Conservation (phyloP, 2,329 filamentous ascomycete genomes). For the Colletotrichum acutatum region DNA sequence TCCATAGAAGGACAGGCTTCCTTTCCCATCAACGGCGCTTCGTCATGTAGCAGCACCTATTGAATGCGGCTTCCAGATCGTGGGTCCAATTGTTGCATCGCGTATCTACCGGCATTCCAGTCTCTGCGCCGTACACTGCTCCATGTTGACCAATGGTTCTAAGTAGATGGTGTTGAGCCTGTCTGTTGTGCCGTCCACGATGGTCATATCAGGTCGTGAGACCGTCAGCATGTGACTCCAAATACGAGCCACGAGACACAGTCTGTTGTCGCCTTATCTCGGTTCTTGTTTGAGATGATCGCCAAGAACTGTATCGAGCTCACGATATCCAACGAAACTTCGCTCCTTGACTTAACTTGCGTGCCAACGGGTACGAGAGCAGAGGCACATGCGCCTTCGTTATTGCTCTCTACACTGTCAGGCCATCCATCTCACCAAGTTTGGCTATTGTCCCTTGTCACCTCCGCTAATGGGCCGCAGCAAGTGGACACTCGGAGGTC, state of each 20-base stretch:
- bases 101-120: neutral
- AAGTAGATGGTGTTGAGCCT: neutral
- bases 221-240: slow-evolving; percentile 18
- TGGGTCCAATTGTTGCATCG: neutral
- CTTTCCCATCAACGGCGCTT: too few relatives aligned
- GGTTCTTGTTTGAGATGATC: neutral
- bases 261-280: neutral
- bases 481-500: neutral
- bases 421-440: neutral
- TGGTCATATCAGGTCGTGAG: neutral
- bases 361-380: neutral
- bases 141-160: neutral
- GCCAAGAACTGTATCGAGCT: neutral
- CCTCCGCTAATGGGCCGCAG: neutral
- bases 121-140: neutral
- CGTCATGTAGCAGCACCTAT: neutral
- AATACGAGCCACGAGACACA: slow-evolving; percentile 1
- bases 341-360: neutral
- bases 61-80: neutral
- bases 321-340: neutral
- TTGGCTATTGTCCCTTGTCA: slow-evolving; percentile 3
- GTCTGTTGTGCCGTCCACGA: neutral
- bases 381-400: neutral
- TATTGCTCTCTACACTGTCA: neutral
- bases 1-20: neutral